Evolutionary conservation across 495 filamentous ascomycete species (phyloP), one percentile per base, ranked within the genome.

Genomic region (Lasiosphaeria ovina): DNA sequence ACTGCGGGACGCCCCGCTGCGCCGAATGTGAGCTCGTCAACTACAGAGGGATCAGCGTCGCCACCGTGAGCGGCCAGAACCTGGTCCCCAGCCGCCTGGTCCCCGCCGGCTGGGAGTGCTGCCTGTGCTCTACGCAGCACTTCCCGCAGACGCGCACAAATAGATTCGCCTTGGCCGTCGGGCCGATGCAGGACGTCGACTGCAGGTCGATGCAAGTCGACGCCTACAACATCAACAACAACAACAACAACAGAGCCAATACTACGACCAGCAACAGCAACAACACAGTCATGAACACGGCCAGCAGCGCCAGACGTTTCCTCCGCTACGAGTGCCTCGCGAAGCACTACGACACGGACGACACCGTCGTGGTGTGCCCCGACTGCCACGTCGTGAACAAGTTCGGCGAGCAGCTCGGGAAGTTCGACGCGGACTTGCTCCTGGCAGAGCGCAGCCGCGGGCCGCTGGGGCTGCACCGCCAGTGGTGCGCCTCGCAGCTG

Each of bases 91-190:
- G 55, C 34, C 34, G 58, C 3, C 17, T 60, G 10, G 8, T 14
- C 8, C 42, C 58, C 3, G 11, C 35, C 8, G 58, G 51, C 8
- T 60, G 58, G 58, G 16, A 38, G 16, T 60, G 58, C 42, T 60
- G 58, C 32, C 3, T 12, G 9, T 60, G 58, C n/a, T 6, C 9
- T 1, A 14, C 5, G 2, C n/a, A 3, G 36, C 57, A 45, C 11
- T 48, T 3, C 6, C 35, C 42, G 6, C 44, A 47, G 44, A 9
- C 44, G 7, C 12, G 24, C 24, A 35, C 12, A 9, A 6, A n/a
- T 4, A n/a, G 0, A 11, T 56, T 35, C 16, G 36, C 2, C 38
- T 35, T 38, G 32, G 44, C 2, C 24, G 24, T 24, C 24, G 24
- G 24, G 24, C 24, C 24, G 38, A 42, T 11, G 12, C 6, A 47